Percentiles rank a stretch among this genome's conserved stretches.
phyloP scores from a whole-genome alignment of 495 filamentous ascomycete genomes.

The Penicillium dipodomyicola region DNA sequence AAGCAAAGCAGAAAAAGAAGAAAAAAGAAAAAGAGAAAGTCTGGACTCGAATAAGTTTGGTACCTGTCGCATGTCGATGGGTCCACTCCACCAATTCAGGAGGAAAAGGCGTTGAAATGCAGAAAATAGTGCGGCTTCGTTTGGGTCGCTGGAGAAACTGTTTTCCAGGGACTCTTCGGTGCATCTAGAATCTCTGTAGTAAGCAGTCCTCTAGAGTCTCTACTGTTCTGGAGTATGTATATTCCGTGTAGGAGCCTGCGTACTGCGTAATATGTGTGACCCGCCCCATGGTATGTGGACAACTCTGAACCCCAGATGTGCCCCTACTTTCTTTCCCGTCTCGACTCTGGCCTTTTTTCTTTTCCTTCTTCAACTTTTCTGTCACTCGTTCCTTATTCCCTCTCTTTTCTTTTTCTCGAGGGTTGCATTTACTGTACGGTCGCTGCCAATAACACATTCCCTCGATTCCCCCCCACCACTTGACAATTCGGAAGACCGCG shows the following conservation, averaged over 20 bases:
- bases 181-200: constrained; percentile 6
- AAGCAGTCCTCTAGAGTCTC: background rate
- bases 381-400: constrained; percentile 4
- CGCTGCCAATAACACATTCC: constrained; percentile 2
- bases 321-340: constrained; percentile 4
- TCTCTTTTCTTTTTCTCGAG: background rate
- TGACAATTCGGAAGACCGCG: background rate
- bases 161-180: background rate
- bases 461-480: background rate
- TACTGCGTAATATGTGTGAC: constrained; percentile 3
- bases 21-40: background rate
- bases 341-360: background rate
- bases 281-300: constrained; percentile 15
- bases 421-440: constrained; percentile 7
- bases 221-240: background rate
- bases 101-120: constrained; percentile 1
- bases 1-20: background rate
- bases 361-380: constrained; percentile 11
- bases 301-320: constrained; percentile 13
- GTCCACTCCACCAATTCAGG: constrained; percentile 9
- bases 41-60: constrained; percentile 8
- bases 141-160: constrained; percentile 4
- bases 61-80: constrained; percentile 13
- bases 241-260: background rate
- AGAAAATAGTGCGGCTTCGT: constrained; percentile 1